A percentile compares a stretch with the other conserved stretches of the same genome.
These are phyloP conservation scores for Tolypocladium pustulatum DNA, from an alignment of 2,329 filamentous ascomycete species.

Conservation along the genomic window DNA sequence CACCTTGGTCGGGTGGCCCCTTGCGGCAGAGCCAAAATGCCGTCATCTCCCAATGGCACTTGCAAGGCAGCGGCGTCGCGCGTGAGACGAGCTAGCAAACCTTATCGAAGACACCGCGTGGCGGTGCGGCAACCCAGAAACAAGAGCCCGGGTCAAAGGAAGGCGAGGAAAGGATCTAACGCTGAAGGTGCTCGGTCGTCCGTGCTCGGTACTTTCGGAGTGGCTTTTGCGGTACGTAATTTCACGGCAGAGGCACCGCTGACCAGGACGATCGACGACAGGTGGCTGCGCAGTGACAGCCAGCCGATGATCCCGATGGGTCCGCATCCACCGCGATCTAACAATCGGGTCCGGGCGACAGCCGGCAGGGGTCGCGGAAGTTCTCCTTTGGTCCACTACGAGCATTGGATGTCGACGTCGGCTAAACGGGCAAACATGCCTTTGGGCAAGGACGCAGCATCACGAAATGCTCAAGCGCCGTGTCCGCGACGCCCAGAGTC, in stretches of 20 bases:
- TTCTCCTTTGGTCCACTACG: not conserved
- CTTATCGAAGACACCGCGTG: not conserved
- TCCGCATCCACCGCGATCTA: not conserved
- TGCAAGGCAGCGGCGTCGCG: not conserved
- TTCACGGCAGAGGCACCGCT: not conserved
- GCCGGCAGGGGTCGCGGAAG: not conserved
- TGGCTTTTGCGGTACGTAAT: not conserved
- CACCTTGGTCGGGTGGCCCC: not conserved
- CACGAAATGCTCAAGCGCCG: not conserved
- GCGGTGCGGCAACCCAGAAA: not conserved
- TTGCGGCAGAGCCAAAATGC: not conserved
- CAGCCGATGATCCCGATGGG: not conserved
- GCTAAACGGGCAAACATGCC: not conserved
- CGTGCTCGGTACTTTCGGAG: not conserved
- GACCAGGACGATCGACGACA: not conserved
- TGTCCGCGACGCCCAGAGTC: not conserved
- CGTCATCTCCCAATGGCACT: not conserved
- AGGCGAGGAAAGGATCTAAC: not conserved
- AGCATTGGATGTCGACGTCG: not conserved
- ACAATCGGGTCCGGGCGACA: not conserved
- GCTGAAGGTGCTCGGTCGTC: not conserved
- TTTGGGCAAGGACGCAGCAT: not conserved
- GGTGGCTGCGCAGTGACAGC: not conserved
- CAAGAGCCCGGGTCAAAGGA: not conserved
- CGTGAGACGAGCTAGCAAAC: not conserved